Evolutionary conservation across 495 filamentous ascomycete species (phyloP), one percentile per base, ranked within the genome.

Genomic region (Hypoxylon trugodes): DNA sequence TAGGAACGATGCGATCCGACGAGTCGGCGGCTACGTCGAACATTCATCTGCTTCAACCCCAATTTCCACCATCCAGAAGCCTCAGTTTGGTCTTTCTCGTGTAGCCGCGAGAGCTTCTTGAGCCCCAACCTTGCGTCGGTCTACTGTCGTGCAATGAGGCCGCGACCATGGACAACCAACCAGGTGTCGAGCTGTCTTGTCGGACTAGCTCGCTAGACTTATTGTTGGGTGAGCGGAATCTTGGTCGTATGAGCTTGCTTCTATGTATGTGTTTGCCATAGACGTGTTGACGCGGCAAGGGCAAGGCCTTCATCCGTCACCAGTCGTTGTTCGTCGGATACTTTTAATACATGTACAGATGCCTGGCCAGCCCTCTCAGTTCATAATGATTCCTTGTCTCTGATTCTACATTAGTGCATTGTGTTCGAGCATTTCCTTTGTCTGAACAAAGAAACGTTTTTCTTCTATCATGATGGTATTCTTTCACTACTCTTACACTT

Each of bases 11-110:
- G 6, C 21, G 10, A 47, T 51, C 58, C 42, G 48, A 48, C 46
- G 19, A 51, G 25, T 58, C 59, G 70, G 70, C 70, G 70, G 60
- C 67, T 72, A 72, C 46, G 35, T 70, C 62, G 53, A 65, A 63
- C 63, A 24, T 43, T 69, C 61, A 59, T 59, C 64, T 70, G 62
- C 60, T 9, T 68, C 60, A 52, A 65, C 40, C 59, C 46, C 58
- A 55, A 43, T 38, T 59, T 63, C 59, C 59, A 68, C 65, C 59
- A 72, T 49, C 66, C 69, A 71, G 54, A 49, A 35, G 51, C 67
- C 25, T 54, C 47, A 46, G 55, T 58, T 62, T 38, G 16, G 36
- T 61, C 64, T 68, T 64, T 66, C 55, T 38, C 56, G 43, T 41
- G 59, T 68, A 63, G 40, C 57, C 67, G 67, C 68, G 69, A 68